These are phyloP conservation scores for Aspergillus awamori DNA, from an alignment of 2,329 filamentous ascomycete species.

Conservation along the genomic window DNA sequence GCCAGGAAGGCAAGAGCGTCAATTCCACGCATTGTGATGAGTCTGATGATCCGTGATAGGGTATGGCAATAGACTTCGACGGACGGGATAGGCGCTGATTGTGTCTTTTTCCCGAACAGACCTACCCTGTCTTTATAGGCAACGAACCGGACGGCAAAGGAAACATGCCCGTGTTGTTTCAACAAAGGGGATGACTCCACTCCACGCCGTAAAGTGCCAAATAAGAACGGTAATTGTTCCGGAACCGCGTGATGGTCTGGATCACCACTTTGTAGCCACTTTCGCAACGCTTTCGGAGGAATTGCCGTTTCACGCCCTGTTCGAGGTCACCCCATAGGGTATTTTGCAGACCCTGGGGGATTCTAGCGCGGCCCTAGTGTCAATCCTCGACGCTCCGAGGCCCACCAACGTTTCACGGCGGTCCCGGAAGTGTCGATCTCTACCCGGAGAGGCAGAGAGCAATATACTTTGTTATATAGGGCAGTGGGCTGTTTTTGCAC, in stretches of 20 bases:
- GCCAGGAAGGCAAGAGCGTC: constrained; percentile 18
- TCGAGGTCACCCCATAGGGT: neutral
- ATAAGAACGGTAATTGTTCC: neutral
- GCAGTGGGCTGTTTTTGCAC: neutral
- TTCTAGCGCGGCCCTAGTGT: constrained; percentile 7
- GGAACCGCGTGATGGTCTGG: neutral
- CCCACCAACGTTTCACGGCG: constrained; percentile 2
- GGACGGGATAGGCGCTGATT: neutral
- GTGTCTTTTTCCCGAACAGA: neutral
- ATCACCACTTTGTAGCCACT: neutral
- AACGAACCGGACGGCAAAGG: neutral
- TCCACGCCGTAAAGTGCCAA: neutral
- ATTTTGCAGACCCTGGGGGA: neutral
- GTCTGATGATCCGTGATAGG: neutral
- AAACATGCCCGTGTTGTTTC: neutral
- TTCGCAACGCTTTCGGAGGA: neutral
- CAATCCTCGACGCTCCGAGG: neutral
- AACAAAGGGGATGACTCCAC: neutral
- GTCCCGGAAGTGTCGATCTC: neutral
- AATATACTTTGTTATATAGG: neutral
- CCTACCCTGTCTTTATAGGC: neutral
- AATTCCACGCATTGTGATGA: constrained; percentile 4
- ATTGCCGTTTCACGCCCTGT: neutral
- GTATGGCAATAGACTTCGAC: neutral
- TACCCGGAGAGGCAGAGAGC: constrained; percentile 43